These are phyloP conservation scores for Colletotrichum melonis DNA, from an alignment of 2,329 filamentous ascomycete species.

Conservation along the genomic window DNA sequence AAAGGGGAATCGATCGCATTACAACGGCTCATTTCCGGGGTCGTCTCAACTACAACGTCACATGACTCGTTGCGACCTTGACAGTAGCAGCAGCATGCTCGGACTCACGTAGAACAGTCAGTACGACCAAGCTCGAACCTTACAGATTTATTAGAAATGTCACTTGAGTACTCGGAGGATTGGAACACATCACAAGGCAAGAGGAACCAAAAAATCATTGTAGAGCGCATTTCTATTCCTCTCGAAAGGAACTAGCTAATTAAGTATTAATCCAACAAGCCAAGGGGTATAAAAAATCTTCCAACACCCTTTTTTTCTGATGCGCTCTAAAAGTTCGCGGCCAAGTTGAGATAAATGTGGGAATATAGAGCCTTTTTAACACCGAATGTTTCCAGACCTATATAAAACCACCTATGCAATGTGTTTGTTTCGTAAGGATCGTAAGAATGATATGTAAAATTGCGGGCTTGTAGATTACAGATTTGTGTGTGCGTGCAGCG, in stretches of 20 bases:
- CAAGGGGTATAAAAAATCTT: conserved; percentile 26
- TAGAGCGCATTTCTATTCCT: conserved; percentile 22
- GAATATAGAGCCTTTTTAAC: background rate
- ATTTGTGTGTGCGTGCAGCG: conserved; percentile 30
- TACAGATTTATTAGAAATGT: background rate
- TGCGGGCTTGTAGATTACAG: conserved; percentile 35
- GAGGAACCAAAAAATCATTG: background rate
- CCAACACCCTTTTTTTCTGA: conserved; percentile 12
- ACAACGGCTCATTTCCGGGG: background rate
- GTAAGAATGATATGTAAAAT: conserved; percentile 61
- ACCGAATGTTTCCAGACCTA: conserved; percentile 32
- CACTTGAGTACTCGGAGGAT: too few species aligned
- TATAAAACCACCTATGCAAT: conserved; percentile 35
- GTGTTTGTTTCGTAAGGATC: conserved; percentile 64
- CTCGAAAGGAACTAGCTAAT: conserved; percentile 10
- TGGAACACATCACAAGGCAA: background rate
- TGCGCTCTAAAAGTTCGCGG: conserved; percentile 19
- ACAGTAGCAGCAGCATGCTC: background rate
- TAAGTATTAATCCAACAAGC: conserved; percentile 35
- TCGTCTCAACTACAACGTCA: background rate
- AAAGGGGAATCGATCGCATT: background rate
- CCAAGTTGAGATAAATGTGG: conserved; percentile 9
- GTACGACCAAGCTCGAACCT: background rate
- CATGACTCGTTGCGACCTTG: background rate
- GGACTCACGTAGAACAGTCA: background rate